Conservation (phyloP, 345 rosid species). For the Microcos paniculata region DNA sequence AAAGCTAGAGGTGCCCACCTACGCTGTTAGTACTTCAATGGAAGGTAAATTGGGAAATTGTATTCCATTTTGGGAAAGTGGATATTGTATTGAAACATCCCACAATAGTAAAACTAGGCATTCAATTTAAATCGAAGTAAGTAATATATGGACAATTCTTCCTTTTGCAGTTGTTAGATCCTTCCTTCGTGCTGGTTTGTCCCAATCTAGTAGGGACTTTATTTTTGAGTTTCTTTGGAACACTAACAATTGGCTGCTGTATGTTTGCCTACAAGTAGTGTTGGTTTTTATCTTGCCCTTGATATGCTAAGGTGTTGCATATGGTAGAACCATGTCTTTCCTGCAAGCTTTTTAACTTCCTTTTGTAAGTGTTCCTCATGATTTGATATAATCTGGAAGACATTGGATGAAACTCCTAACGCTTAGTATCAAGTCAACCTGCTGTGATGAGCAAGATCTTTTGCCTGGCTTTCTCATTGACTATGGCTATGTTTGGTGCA, state of each 20-base stretch:
- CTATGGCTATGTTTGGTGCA: no score
- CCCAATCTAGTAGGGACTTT: background rate
- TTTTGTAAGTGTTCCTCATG: background rate
- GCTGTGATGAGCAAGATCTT: background rate
- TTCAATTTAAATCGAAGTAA: background rate
- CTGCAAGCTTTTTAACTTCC: background rate
- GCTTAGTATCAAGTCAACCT: background rate
- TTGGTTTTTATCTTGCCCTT: background rate
- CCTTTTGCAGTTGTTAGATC: background rate
- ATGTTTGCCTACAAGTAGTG: background rate
- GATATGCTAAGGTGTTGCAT: constrained; percentile 1
- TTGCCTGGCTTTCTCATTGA: background rate
- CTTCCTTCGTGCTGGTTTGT: background rate
- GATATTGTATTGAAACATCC: background rate
- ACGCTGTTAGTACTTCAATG: background rate
- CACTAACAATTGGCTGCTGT: background rate
- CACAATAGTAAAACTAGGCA: background rate
- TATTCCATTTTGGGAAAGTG: background rate
- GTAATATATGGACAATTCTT: constrained; percentile 4
- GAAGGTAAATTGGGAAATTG: background rate
- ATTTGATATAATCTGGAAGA: background rate
- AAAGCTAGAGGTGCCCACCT: background rate
- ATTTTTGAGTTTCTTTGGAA: background rate
- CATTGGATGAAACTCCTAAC: background rate
- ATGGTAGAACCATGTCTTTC: background rate